Evolutionary conservation across 192 early-diverging fungal genomes (phyloP), one percentile per base, ranked within the genome.

Genomic region (Coemansia sp.): DNA sequence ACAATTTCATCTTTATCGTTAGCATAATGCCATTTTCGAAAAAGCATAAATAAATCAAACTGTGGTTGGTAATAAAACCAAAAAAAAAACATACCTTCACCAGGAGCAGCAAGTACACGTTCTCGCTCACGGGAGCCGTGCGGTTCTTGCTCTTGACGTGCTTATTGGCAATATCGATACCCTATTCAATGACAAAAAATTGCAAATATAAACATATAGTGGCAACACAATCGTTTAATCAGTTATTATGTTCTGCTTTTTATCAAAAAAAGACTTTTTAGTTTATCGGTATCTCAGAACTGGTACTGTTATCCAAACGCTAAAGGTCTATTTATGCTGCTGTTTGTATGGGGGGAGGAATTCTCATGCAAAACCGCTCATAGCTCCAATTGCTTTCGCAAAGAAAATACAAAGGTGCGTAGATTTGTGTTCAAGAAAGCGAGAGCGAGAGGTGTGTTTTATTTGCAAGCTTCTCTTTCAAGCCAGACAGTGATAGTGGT

Each of bases 141-240:
- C 96, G 87, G 85, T 89, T 87, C 64, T 84, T 89, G 85, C 93
- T 97, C 93, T 93, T 96, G 76, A 91, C 92, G 92, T 99, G 97
- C 89, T 98, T 94, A 84, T 95, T 95, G 85, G 92, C 90, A 78
- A 95, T 91, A 90, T 98, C 96, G 87, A 97, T 95, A 95, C 95
- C 96, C 97, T 82, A 82, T 10, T 46, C 39, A 46, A 46, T 46
- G 39, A 17, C 39, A 46, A 2, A 46, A 2, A 46, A 46, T 46
- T 1, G 17, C 11, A 21, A 64, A 21, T 30, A 42, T 21, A 22
- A 51, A 58, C 31, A 57, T 19, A 6, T 19, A 63, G n/a, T 56
- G 27, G 39, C 17, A 27, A 46, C 19, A 65, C 57, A 52, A 63
- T 9, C 19, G 57, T 7, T 55, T 24, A 3, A 27, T 55, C 21